Evolutionary conservation across 352 stramenopile genomes (phyloP).

Genomic region (Albugo candida): DNA sequence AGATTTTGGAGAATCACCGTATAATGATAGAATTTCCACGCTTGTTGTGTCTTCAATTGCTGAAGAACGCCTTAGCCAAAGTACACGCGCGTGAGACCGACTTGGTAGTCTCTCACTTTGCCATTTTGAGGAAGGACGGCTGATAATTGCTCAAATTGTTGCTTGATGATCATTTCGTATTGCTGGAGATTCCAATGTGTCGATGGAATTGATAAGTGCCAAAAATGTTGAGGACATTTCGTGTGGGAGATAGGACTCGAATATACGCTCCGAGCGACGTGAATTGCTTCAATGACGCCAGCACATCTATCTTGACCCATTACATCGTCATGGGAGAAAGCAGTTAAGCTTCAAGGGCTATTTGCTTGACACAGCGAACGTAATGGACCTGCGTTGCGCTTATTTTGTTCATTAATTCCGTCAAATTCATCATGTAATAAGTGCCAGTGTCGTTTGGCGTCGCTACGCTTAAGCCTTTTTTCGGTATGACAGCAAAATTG

Average conservation of each 20-base stretch:
- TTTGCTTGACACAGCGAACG: slow-evolving; percentile 75
- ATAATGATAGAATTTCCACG: slow-evolving; percentile 41
- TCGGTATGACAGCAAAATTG: slow-evolving; percentile 3
- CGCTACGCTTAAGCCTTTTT: slow-evolving; percentile 37
- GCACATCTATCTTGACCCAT: slow-evolving; percentile 68
- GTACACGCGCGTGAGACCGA: slow-evolving; percentile 69
- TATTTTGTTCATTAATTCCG: slow-evolving; percentile 75
- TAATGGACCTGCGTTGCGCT: slow-evolving; percentile 72
- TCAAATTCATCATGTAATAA: slow-evolving; percentile 72
- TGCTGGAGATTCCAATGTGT: slow-evolving; percentile 17
- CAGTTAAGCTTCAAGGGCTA: slow-evolving; percentile 38
- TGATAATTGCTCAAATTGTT: slow-evolving; percentile 48
- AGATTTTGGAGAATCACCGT: slow-evolving; percentile 57
- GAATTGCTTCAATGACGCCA: slow-evolving; percentile 74
- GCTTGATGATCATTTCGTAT: slow-evolving; percentile 8
- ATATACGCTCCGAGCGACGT: slow-evolving; percentile 66
- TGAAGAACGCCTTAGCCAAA: slow-evolving; percentile 71
- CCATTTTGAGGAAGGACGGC: slow-evolving; percentile 33
- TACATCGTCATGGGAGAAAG: slow-evolving; percentile 49
- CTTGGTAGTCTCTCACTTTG: slow-evolving; percentile 73
- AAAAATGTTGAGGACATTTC: slow-evolving; percentile 67
- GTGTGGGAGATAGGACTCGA: slow-evolving; percentile 53
- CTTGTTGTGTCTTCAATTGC: slow-evolving; percentile 49
- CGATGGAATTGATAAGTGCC: not conserved
- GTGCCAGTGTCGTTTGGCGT: slow-evolving; percentile 51